phyloP scores from a whole-genome alignment of 2,329 filamentous ascomycete genomes.

The Claviceps sp. region DNA sequence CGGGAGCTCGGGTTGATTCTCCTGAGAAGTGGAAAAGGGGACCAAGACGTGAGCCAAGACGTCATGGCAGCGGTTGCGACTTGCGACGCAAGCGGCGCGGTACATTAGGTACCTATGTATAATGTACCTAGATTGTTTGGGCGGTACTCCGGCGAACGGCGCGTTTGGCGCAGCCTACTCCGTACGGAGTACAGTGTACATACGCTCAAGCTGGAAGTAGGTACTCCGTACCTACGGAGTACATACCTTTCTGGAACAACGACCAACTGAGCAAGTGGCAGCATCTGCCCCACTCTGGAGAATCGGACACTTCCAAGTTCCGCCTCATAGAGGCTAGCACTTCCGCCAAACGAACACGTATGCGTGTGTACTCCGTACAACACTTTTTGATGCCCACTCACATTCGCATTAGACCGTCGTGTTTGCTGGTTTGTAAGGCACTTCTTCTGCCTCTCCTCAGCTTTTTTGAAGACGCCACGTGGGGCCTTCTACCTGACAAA shows the following conservation, averaged over 20 bases:
- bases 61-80: too few relatives aligned
- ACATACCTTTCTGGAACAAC: not conserved
- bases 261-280: not conserved
- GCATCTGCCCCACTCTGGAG: conserved; percentile 1
- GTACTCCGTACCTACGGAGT: not conserved
- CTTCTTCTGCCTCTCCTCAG: conserved; percentile 4
- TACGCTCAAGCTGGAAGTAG: too few relatives aligned
- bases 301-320: not conserved
- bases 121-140: not conserved
- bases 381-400: conserved; percentile 7
- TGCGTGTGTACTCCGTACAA: conserved; percentile 7
- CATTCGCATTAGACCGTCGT: too few relatives aligned
- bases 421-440: not conserved
- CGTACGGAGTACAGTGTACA: too few relatives aligned
- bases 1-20: too few relatives aligned
- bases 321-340: conserved; percentile 5
- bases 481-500: conserved; percentile 17
- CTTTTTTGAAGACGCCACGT: conserved; percentile 17
- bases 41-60: too few relatives aligned
- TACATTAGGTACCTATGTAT: too few relatives aligned
- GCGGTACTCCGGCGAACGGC: not conserved
- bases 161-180: not conserved
- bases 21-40: too few relatives aligned
- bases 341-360: conserved; percentile 14
- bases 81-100: too few relatives aligned